A percentile compares a stretch with the other conserved stretches of the same genome.
Evolutionary conservation across 768 basidiomycete genomes (phyloP).

Genomic region (Boletus rubropictus): DNA sequence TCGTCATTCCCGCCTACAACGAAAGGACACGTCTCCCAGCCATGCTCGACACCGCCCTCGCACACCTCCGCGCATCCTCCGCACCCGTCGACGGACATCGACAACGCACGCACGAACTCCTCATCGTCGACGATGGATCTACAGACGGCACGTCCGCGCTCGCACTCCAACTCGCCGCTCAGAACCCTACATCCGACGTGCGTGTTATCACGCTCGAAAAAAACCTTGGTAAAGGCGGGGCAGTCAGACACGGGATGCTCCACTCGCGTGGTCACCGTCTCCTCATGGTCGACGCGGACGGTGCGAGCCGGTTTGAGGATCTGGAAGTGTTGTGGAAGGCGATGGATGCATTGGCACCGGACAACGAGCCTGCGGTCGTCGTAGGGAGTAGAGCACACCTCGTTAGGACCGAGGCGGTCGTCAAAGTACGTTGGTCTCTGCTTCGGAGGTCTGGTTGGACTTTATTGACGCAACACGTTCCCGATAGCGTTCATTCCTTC

Average conservation of each 20-base stretch:
- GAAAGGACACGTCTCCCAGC: conserved; percentile 75
- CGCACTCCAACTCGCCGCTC: conserved; percentile 58
- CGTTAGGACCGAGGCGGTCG: conserved; percentile 87
- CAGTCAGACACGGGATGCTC: conserved; percentile 88
- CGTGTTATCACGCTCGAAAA: conserved; percentile 70
- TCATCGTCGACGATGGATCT: conserved; percentile 90
- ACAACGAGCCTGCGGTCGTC: conserved; percentile 53
- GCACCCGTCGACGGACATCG: background rate
- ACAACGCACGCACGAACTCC: conserved; percentile 55
- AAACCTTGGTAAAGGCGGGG: conserved; percentile 91
- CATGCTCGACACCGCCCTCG: conserved; percentile 77
- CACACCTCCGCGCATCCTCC: conserved; percentile 46
- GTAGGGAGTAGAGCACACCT: conserved; percentile 92
- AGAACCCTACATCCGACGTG: conserved; percentile 55
- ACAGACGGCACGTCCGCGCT: conserved; percentile 63
- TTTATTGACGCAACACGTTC: background rate
- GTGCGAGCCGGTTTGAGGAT: conserved; percentile 83
- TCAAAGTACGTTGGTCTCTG: conserved; percentile 52
- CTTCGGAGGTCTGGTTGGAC: background rate
- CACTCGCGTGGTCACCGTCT: conserved; percentile 71
- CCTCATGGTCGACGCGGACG: conserved; percentile 93
- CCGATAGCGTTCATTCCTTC: conserved; percentile 72
- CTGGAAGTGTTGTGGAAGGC: conserved; percentile 70
- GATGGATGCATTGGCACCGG: conserved; percentile 57
- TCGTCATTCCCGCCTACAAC: conserved; percentile 91